phyloP scores from a whole-genome alignment of 2,329 filamentous ascomycete genomes.

The Trichoderma sp. region DNA sequence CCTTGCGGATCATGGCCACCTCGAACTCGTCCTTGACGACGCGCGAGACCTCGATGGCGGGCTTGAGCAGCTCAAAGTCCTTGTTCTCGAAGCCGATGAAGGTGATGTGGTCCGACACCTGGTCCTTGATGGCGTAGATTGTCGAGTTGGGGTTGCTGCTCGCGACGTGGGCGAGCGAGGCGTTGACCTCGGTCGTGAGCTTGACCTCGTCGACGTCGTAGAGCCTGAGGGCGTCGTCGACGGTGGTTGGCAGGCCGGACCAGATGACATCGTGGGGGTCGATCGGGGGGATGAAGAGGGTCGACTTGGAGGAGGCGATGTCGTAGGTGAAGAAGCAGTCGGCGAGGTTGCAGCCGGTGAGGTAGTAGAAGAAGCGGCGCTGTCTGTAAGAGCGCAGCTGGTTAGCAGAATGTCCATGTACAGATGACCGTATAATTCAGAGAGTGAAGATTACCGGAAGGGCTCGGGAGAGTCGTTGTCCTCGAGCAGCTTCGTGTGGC shows the following conservation, averaged over 20 bases:
- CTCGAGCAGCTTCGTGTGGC: slow-evolving; percentile 79
- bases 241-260: slow-evolving; percentile 82
- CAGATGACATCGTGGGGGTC: slow-evolving; percentile 91
- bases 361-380: slow-evolving; percentile 91
- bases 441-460: slow-evolving; percentile 64
- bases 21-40: slow-evolving; percentile 77
- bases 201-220: slow-evolving; percentile 84
- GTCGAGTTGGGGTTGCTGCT: slow-evolving; percentile 46
- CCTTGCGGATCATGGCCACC: slow-evolving; percentile 71
- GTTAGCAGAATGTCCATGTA: background rate
- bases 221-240: slow-evolving; percentile 71
- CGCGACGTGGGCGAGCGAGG: slow-evolving; percentile 63
- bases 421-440: too few relatives aligned
- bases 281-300: slow-evolving; percentile 87
- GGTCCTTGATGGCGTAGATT: slow-evolving; percentile 77
- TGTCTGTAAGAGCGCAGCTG: slow-evolving; percentile 59
- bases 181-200: slow-evolving; percentile 73
- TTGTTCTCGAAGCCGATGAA: slow-evolving; percentile 72
- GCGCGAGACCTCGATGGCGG: slow-evolving; percentile 69
- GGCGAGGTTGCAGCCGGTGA: slow-evolving; percentile 80
- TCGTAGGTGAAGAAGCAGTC: slow-evolving; percentile 85
- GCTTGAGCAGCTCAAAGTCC: slow-evolving; percentile 59
- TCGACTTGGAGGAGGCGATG: slow-evolving; percentile 71
- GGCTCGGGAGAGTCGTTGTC: slow-evolving; percentile 84
- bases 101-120: slow-evolving; percentile 72